phyloP scores from a whole-genome alignment of 768 basidiomycete genomes.

The Rhodotorula babjevae region DNA sequence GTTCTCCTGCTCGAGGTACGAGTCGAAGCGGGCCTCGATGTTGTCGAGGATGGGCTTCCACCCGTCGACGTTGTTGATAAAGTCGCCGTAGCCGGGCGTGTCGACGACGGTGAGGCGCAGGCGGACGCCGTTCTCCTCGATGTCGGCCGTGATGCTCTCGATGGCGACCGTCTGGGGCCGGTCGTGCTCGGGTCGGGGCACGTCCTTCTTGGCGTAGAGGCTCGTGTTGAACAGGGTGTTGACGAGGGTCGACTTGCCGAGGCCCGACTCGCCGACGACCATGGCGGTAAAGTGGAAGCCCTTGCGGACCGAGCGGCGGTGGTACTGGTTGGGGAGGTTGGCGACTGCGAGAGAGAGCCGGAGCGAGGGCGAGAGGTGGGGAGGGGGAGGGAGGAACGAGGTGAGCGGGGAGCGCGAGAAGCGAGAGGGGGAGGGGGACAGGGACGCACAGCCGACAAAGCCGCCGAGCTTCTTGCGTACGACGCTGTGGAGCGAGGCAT shows the following conservation, averaged over 20 bases:
- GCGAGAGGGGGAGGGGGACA: background rate
- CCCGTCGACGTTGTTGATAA: slow-evolving; percentile 98
- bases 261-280: slow-evolving; percentile 98
- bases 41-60: slow-evolving; percentile 99
- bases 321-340: slow-evolving; percentile 98
- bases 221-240: slow-evolving; percentile 98
- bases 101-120: slow-evolving; percentile 98
- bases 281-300: slow-evolving; percentile 98
- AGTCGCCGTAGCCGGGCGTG: slow-evolving; percentile 98
- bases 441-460: slow-evolving; percentile 65
- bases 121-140: slow-evolving; percentile 96
- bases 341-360: slow-evolving; percentile 54
- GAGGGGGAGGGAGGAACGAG: no score
- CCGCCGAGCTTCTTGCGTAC: slow-evolving; percentile 77
- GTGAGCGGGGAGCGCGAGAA: background rate
- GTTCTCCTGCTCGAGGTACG: slow-evolving; percentile 97
- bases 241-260: slow-evolving; percentile 97
- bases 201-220: slow-evolving; percentile 83
- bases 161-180: slow-evolving; percentile 89
- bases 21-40: slow-evolving; percentile 95
- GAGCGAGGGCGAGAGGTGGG: background rate
- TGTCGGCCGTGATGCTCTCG: slow-evolving; percentile 97
- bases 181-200: slow-evolving; percentile 77
- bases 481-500: slow-evolving; percentile 5
- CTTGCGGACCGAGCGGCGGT: slow-evolving; percentile 94